phyloP scores from a whole-genome alignment of 2,329 filamentous ascomycete species.

The Metarhizium album region DNA sequence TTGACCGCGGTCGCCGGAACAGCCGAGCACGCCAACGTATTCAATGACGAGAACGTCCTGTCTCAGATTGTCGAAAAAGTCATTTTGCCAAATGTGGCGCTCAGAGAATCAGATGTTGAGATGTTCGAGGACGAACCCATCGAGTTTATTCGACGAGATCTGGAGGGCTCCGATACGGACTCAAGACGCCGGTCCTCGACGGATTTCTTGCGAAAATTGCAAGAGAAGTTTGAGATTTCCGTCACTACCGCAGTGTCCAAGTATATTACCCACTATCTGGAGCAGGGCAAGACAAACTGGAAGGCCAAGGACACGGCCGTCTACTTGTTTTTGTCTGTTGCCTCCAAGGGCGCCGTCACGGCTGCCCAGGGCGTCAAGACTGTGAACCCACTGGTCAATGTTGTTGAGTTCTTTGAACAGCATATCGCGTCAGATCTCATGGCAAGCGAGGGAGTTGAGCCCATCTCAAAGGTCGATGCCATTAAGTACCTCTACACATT shows the following conservation, averaged over 20 bases:
- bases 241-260: constrained; percentile 81
- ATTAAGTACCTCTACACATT: constrained; percentile 98
- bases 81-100: constrained; percentile 80
- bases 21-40: constrained; percentile 66
- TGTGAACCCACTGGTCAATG: constrained; percentile 76
- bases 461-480: constrained; percentile 90
- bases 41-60: constrained; percentile 72
- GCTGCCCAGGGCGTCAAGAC: constrained; percentile 82
- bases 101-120: constrained; percentile 89
- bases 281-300: constrained; percentile 76
- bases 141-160: constrained; percentile 88
- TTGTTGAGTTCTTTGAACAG: constrained; percentile 90
- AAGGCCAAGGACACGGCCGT: constrained; percentile 97
- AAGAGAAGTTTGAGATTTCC: constrained; percentile 75
- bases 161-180: constrained; percentile 93
- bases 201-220: constrained; percentile 81
- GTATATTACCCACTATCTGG: constrained; percentile 80
- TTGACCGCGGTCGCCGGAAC: constrained; percentile 79
- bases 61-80: constrained; percentile 92
- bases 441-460: constrained; percentile 55
- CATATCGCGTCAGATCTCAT: constrained; percentile 85
- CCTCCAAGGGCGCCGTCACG: constrained; percentile 81
- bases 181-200: constrained; percentile 86
- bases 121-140: constrained; percentile 98
- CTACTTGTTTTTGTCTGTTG: constrained; percentile 89